Base-by-base conservation (phyloP, 139 green algal genomes). In the Trebouxia sp. region DNA sequence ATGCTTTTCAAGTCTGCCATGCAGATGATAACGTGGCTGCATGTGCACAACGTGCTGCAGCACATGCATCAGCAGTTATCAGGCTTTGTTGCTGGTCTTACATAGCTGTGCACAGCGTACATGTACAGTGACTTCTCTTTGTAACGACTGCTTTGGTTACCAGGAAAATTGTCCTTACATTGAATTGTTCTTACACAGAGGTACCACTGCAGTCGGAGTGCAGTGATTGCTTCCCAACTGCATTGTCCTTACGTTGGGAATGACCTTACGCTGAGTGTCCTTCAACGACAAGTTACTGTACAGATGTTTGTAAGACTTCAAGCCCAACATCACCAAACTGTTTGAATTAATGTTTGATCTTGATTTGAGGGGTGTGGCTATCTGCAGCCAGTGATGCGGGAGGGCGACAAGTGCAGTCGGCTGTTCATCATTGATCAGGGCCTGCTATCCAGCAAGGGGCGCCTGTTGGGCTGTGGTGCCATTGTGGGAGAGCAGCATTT, bases 371-470 rank as follows among this genome's bases (percentile, higher is more conserved):
- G 11, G 12, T 14, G 22, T 80, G 39, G 26, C 41, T 69, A 38
- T n/a, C 14, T 50, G 43, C 53, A 81, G 76, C 38, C 62, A 14
- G 30, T 81, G 20, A 42, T 81, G 9, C 76, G 65, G 30, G 76
- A 43, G 7, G 76, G 55, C 20, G 76, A 81, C 53, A 67, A 38
- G 42, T 67, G 53, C 5, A 38, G 75, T 11, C 32, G 38, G 11
- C 15, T 81, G 38, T 81, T 56, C 76, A 75, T 81, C 38, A 41
- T 81, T 38, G 76, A 72, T 17, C 51, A 48, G n/a, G 76, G 76
- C 20, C 20, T 72, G 35, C 20, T 81, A 4, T 51, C 53, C 22
- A 72, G 53, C 76, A 51, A 43, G 35, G 76, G 76, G 12, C 76
- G 48, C 39, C 41, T 72, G 32, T 12, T 75, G 51, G 53, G n/a